A percentile compares a stretch with the other conserved stretches of the same genome.
Conservation (phyloP, 2,329 filamentous ascomycete genomes). For the Botrytis aclada region DNA sequence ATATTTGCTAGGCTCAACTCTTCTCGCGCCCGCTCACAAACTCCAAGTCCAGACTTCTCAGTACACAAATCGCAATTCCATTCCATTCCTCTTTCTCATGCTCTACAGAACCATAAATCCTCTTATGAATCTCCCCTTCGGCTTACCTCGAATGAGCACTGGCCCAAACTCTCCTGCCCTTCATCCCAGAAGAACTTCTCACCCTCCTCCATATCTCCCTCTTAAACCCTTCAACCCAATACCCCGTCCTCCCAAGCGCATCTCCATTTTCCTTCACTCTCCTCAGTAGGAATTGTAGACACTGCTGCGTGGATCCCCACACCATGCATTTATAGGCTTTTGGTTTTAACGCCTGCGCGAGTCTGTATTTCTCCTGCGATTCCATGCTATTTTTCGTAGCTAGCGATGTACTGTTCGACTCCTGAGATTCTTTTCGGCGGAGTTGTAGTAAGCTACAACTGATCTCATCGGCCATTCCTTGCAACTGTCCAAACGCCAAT, state of each 20-base stretch:
- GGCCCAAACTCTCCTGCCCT: too few species aligned
- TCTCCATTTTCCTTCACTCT: constrained; percentile 49
- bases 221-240: constrained; percentile 28
- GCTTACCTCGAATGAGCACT: neutral
- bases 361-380: neutral
- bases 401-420: too few species aligned
- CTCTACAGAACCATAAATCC: neutral
- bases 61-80: neutral
- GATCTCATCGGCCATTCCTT: constrained; percentile 93
- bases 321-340: constrained; percentile 62
- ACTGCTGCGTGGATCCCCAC: constrained; percentile 69
- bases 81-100: neutral
- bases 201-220: constrained; percentile 26
- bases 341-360: constrained; percentile 23
- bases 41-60: neutral
- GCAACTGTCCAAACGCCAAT: constrained; percentile 69
- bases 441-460: constrained; percentile 54
- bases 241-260: constrained; percentile 40
- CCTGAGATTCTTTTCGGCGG: neutral
- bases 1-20: neutral
- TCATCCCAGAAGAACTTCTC: neutral
- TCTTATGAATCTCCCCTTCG: neutral
- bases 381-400: neutral
- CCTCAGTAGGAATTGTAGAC: constrained; percentile 74
- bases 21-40: neutral